Evolutionary conservation across 2,329 filamentous ascomycete species (phyloP).

Genomic region (Cytospora paraplurivora): DNA sequence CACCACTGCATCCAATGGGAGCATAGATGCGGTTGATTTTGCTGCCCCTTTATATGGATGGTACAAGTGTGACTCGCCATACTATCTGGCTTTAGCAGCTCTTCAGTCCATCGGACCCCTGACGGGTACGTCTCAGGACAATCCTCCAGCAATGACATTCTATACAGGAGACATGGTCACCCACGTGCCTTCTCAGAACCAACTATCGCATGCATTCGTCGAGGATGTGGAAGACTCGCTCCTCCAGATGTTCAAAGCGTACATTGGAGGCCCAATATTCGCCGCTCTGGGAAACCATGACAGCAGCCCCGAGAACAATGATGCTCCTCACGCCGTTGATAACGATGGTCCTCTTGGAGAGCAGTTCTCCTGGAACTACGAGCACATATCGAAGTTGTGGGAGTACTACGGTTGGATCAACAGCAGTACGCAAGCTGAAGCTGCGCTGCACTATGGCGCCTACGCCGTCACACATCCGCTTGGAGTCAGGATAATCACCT

Average conservation of each 20-base stretch:
- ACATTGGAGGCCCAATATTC: conserved; percentile 59
- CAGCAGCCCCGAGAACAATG: conserved; percentile 54
- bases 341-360: conserved; percentile 49
- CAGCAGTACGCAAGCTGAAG: conserved; percentile 46
- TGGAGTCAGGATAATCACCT: conserved; percentile 49
- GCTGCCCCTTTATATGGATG: conserved; percentile 57
- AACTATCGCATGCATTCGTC: conserved; percentile 54
- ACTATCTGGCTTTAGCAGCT: conserved; percentile 57
- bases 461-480: conserved; percentile 57
- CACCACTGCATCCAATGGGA: conserved; percentile 40
- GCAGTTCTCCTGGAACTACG: conserved; percentile 61
- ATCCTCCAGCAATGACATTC: conserved; percentile 54
- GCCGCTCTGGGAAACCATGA: conserved; percentile 61
- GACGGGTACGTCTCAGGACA: conserved; percentile 52
- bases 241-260: conserved; percentile 57
- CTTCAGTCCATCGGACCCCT: conserved; percentile 57
- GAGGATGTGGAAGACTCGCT: conserved; percentile 56
- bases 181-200: conserved; percentile 51
- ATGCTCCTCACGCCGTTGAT: conserved; percentile 54
- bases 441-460: conserved; percentile 55
- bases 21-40: conserved; percentile 44
- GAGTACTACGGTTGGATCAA: conserved; percentile 58
- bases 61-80: conserved; percentile 60
- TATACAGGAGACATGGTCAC: conserved; percentile 61
- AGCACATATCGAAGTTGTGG: conserved; percentile 58